Base-by-base conservation (phyloP, 1,284 basidiomycete species). In the Cystobasidiaceae sp. region DNA sequence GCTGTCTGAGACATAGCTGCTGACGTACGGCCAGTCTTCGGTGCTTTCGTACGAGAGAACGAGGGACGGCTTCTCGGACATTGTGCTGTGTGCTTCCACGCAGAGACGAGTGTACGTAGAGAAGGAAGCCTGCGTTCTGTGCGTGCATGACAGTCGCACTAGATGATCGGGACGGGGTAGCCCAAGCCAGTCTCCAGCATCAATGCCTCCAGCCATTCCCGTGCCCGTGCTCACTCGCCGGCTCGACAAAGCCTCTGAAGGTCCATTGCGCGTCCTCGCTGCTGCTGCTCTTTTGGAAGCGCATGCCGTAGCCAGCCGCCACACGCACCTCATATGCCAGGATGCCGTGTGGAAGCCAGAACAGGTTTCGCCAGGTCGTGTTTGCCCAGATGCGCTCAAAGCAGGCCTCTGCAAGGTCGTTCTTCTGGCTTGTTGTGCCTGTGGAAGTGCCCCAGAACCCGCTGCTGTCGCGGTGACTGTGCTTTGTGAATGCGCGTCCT, bases 211-310 rank as follows among this genome's bases (percentile, higher is more conserved):
- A 64, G 17, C 39, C 44, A 19, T 28, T 27, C 11, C 49, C 39
- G 25, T 64, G 61, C 15, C 61, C 52, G 11, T 51, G 23, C 19
- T 41, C 44, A 27, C 50, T 45, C 7, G 52, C n/a, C 11, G 61
- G 61, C 32, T 64, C 61, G 6, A 64, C 61, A 30, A 64, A 64
- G 13, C 61, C 61, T 33, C 61, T 37, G 32, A 64, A 64, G 9
- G 52, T 39, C 61, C 61, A 64, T 39, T 52, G 46, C 17, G 19
- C 61, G 15, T 41, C 43, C 11, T 9, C 19, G 17, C 39, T 39
- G 25, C 17, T 43, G n/a, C 15, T 62, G 41, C 27, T 44, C 61
- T 48, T 49, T 43, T 64, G 61, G 51, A 64, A 64, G 6, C 61
- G 50, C 41, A 64, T 49, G 11, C 61, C 61, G 28, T 64, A 39